phyloP scores from a whole-genome alignment of 73 alveolate species.

The Symbiodinium natans region DNA sequence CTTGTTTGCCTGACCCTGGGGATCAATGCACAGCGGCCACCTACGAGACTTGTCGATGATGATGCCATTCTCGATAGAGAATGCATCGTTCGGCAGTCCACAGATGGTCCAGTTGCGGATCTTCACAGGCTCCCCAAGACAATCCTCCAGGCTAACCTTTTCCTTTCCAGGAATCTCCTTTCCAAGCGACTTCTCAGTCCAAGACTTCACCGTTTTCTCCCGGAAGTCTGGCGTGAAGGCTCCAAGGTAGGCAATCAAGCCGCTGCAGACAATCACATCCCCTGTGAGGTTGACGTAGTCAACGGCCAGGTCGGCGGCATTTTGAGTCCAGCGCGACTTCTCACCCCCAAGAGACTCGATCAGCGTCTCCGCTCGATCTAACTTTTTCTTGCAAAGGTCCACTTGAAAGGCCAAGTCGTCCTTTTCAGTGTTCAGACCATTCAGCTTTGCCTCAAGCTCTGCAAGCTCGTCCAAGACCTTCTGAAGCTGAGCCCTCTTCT shows the following conservation, averaged over 20 bases:
- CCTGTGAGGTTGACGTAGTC: slow-evolving; percentile 98
- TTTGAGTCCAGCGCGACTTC: slow-evolving; percentile 99
- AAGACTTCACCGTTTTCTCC: slow-evolving; percentile 96
- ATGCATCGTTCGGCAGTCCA: slow-evolving; percentile 99
- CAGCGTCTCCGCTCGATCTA: slow-evolving; percentile 98
- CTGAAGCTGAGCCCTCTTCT: slow-evolving; percentile 98
- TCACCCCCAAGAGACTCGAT: slow-evolving; percentile 99
- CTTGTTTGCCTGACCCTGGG: slow-evolving; percentile 98
- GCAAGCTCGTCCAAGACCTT: slow-evolving; percentile 98
- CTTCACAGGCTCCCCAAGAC: slow-evolving; percentile 99
- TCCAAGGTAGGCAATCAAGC: slow-evolving; percentile 99
- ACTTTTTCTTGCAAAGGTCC: slow-evolving; percentile 94
- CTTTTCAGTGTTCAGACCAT: slow-evolving; percentile 97
- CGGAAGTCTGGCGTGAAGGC: slow-evolving; percentile 95
- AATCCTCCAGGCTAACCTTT: slow-evolving; percentile 96
- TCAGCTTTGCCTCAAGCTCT: slow-evolving; percentile 98
- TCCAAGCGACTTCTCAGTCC: slow-evolving; percentile 98
- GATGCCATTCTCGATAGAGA: slow-evolving; percentile 99
- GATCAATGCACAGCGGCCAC: slow-evolving; percentile 99
- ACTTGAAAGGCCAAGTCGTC: slow-evolving; percentile 94
- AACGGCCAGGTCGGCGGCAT: slow-evolving; percentile 95
- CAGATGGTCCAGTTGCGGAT: slow-evolving; percentile 99
- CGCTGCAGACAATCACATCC: slow-evolving; percentile 98
- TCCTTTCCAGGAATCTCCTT: slow-evolving; percentile 98
- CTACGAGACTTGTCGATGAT: slow-evolving; percentile 98